Conservation (phyloP, 345 rosid species). For the Citropsis articulata region DNA sequence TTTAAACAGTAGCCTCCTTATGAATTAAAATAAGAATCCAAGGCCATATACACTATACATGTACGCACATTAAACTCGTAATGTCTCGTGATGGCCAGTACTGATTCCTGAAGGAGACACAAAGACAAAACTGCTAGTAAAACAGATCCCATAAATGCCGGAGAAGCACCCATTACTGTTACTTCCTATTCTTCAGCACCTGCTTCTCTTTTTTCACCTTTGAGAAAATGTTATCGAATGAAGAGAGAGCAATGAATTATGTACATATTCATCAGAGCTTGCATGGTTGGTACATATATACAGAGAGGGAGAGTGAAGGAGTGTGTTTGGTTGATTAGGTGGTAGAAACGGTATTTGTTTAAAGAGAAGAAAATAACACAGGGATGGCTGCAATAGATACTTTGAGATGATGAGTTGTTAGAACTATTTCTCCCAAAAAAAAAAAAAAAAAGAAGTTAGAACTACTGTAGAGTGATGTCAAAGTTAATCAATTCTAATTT, state of each 20-base stretch:
- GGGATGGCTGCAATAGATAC: neutral
- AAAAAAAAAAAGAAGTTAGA: constrained; percentile 17
- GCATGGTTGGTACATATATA: constrained; percentile 28
- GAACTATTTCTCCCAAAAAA: constrained; percentile 31
- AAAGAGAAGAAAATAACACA: neutral
- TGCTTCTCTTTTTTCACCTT: neutral
- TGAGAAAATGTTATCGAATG: neutral
- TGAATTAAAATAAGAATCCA: neutral
- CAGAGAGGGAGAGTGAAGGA: neutral
- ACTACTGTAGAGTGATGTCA: constrained; percentile 72
- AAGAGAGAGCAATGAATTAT: neutral
- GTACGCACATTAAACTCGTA: constrained; percentile 66
- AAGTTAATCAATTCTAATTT: constrained; percentile 50
- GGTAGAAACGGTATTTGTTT: neutral
- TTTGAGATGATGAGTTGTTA: constrained; percentile 41
- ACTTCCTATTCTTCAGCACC: neutral
- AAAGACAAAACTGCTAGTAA: constrained; percentile 1
- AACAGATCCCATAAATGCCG: constrained; percentile 12
- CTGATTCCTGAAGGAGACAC: constrained; percentile 30
- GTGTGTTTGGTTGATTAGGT: constrained; percentile 24
- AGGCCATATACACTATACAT: neutral
- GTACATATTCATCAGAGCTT: constrained; percentile 17
- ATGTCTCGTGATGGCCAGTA: constrained; percentile 62
- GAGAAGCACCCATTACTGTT: constrained; percentile 24
- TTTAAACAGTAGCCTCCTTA: neutral